A percentile compares a stretch with the other conserved stretches of the same genome.
These are phyloP conservation scores for Rutidosis leptorrhynchoides DNA, from an alignment of 129 eudicot species.

Conservation along the genomic window DNA sequence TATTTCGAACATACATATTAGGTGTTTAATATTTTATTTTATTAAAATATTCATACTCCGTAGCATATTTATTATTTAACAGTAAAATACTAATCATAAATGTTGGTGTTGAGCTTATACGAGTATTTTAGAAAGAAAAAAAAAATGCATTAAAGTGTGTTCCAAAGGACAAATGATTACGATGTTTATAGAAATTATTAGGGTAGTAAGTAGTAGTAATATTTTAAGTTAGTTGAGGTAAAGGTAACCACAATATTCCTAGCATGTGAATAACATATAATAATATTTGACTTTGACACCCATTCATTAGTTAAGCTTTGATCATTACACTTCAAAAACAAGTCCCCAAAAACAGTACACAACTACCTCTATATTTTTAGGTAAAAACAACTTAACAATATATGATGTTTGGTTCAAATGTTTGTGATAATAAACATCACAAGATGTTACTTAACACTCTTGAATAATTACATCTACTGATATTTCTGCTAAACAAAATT, in stretches of 20 bases:
- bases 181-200: not conserved
- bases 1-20: not conserved
- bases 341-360: slow-evolving; percentile 1
- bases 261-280: not conserved
- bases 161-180: not conserved
- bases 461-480: slow-evolving; percentile 13
- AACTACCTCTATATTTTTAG: not conserved
- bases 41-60: not conserved
- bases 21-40: not conserved
- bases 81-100: not conserved
- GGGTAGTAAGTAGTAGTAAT: not conserved
- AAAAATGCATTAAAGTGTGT: slow-evolving; percentile 8
- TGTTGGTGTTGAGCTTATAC: slow-evolving; percentile 2
- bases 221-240: not conserved
- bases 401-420: not conserved
- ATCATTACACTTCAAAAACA: not conserved
- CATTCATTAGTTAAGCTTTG: not conserved
- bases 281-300: slow-evolving; percentile 11
- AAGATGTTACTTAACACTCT: not conserved
- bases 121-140: not conserved
- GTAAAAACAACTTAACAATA: not conserved
- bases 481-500: slow-evolving; percentile 20
- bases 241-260: not conserved
- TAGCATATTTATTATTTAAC: not conserved
- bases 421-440: not conserved